Conservation (phyloP, 116 monocot species). For the Trichopus zeylanicus region DNA sequence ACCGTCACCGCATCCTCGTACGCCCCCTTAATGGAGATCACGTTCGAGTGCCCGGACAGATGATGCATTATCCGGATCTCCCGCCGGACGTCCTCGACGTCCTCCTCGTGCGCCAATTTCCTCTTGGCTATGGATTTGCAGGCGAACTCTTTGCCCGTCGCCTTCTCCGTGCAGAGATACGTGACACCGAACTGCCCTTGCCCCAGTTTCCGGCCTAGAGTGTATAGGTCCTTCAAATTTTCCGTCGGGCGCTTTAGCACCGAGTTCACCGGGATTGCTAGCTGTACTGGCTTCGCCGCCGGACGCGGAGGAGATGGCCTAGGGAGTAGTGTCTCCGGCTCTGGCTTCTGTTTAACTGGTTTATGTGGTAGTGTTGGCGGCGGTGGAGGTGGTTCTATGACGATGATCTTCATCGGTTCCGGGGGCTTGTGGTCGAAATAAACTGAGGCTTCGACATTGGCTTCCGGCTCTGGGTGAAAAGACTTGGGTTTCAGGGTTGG, state of each 20-base stretch:
- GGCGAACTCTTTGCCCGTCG: constrained; percentile 36
- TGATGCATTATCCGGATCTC: constrained; percentile 7
- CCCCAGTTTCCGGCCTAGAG: constrained; percentile 50
- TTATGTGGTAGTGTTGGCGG: background rate
- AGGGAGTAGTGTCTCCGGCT: background rate
- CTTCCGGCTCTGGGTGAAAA: background rate
- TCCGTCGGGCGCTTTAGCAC: constrained; percentile 42
- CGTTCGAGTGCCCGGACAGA: background rate
- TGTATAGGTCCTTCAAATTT: constrained; percentile 56
- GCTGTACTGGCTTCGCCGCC: too few species aligned
- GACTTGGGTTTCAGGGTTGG: constrained; percentile 2
- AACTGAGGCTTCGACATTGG: background rate
- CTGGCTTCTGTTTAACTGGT: constrained; percentile 3
- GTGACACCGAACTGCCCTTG: constrained; percentile 68
- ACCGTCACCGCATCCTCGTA: constrained; percentile 3
- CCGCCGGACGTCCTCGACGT: constrained; percentile 3
- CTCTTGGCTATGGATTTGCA: constrained; percentile 6
- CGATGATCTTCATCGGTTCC: constrained; percentile 29
- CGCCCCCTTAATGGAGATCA: constrained; percentile 4
- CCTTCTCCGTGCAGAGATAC: constrained; percentile 60
- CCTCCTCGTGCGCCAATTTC: background rate
- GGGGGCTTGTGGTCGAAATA: constrained; percentile 26
- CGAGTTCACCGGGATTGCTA: constrained; percentile 21
- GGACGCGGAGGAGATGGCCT: constrained; percentile 21
- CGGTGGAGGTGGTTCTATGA: constrained; percentile 4